phyloP scores from a whole-genome alignment of 345 rosid genomes.

The Citrus maxima region DNA sequence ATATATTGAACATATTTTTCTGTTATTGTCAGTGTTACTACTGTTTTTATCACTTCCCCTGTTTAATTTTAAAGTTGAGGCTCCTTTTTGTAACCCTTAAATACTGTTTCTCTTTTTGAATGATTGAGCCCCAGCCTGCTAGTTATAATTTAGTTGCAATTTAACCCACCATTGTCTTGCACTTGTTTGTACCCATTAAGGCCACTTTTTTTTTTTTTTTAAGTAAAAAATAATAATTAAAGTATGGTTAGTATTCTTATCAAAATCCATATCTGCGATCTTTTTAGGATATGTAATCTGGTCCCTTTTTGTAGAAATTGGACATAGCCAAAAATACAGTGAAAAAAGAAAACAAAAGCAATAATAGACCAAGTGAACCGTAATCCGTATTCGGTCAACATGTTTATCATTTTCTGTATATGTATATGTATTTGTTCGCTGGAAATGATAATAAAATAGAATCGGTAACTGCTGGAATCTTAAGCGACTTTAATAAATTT shows the following conservation, averaged over 20 bases:
- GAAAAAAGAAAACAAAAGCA: not conserved
- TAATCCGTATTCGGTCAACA: too few species aligned
- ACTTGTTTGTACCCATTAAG: not conserved
- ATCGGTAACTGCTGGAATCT: not conserved
- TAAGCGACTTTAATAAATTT: not conserved
- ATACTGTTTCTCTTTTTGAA: too few species aligned
- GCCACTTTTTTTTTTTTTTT: not conserved
- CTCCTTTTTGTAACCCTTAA: not conserved
- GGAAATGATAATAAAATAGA: not conserved
- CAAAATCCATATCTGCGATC: too few species aligned
- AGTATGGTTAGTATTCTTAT: too few species aligned
- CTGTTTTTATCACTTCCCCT: not conserved
- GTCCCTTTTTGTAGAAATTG: not conserved
- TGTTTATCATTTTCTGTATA: not conserved
- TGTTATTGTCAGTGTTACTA: not conserved
- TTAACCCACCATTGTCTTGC: too few species aligned
- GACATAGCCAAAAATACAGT: too few species aligned
- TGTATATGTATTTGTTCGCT: too few species aligned
- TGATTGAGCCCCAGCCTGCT: too few species aligned
- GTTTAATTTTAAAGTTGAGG: not conserved
- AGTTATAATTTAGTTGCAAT: too few species aligned
- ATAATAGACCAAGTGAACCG: too few species aligned
- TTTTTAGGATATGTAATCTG: not conserved
- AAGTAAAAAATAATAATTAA: too few species aligned
- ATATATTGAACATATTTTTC: not conserved